Evolutionary conservation across 2,329 filamentous ascomycete genomes (phyloP).

Genomic region (Venturiaceae sp.): DNA sequence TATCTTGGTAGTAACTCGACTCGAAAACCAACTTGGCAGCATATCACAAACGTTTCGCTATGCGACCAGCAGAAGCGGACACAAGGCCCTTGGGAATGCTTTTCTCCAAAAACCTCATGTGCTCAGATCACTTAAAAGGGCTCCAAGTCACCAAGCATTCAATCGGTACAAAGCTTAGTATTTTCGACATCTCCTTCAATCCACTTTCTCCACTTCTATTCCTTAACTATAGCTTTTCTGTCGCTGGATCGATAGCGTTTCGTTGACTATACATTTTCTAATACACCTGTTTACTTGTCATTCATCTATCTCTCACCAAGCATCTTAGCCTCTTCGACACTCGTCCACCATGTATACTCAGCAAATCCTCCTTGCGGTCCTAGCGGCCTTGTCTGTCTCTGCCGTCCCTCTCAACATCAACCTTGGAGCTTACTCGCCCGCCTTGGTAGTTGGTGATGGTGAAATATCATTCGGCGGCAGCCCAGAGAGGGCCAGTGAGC

Average conservation of each 20-base stretch:
- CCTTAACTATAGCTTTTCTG: not conserved
- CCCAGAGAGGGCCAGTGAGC: constrained; percentile 25
- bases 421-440: constrained; percentile 41
- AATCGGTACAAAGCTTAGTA: not conserved
- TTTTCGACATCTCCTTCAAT: not conserved
- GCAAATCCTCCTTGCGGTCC: constrained; percentile 22
- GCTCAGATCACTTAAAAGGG: not conserved
- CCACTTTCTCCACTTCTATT: not conserved
- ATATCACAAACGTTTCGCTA: not conserved
- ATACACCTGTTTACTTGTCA: not conserved
- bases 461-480: constrained; percentile 38
- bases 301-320: not conserved
- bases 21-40: not conserved
- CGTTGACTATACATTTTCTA: not conserved
- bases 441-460: constrained; percentile 44
- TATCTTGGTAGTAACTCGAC: not conserved
- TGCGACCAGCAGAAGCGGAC: not conserved
- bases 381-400: constrained; percentile 22
- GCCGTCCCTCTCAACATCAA: constrained; percentile 43
- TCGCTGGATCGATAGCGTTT: constrained; percentile 7
- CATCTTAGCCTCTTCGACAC: not conserved
- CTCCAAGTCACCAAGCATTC: not conserved
- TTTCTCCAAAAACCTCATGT: not conserved
- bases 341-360: constrained; percentile 24
- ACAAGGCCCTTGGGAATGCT: not conserved